A percentile compares a stretch with the other conserved stretches of the same genome.
phyloP scores from a whole-genome alignment of 176 grass and related monocot genomes.

The Bonia amplexicaulis region DNA sequence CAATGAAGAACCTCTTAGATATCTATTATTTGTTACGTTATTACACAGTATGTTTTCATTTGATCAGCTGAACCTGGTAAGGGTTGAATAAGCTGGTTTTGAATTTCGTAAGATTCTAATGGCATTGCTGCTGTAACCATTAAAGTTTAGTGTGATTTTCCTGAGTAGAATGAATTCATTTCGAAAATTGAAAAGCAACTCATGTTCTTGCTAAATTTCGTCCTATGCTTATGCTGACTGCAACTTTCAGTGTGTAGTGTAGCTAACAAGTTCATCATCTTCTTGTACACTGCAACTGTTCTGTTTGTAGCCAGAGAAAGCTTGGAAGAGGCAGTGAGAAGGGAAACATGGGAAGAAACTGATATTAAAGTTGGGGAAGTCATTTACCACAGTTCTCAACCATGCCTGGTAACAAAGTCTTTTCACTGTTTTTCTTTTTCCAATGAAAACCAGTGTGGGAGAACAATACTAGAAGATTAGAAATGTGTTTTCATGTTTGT shows the following conservation, averaged over 20 bases:
- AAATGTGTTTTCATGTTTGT: not conserved
- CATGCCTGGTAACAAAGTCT: slow-evolving; percentile 77
- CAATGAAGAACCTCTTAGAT: not conserved
- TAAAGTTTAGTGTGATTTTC: not conserved
- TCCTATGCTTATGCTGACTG: not conserved
- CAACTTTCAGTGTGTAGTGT: not conserved
- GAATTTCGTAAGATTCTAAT: not conserved
- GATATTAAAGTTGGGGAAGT: slow-evolving; percentile 89
- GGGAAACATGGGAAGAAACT: slow-evolving; percentile 93
- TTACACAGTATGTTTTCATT: not conserved
- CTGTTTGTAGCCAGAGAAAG: slow-evolving; percentile 84
- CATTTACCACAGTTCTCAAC: slow-evolving; percentile 91
- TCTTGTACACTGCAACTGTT: slow-evolving; percentile 11
- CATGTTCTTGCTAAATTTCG: not conserved
- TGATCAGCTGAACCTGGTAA: not conserved
- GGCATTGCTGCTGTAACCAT: not conserved
- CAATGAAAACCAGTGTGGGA: not conserved
- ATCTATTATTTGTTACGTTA: not conserved
- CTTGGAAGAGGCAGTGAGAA: slow-evolving; percentile 96
- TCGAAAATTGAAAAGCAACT: not conserved
- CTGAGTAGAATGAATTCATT: not conserved
- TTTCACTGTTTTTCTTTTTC: not conserved
- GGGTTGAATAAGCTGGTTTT: not conserved
- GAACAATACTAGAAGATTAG: not conserved
- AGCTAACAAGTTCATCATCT: not conserved